Evolutionary conservation across 176 grass and related monocot genomes (phyloP).

Genomic region (Elaeis guineensis): DNA sequence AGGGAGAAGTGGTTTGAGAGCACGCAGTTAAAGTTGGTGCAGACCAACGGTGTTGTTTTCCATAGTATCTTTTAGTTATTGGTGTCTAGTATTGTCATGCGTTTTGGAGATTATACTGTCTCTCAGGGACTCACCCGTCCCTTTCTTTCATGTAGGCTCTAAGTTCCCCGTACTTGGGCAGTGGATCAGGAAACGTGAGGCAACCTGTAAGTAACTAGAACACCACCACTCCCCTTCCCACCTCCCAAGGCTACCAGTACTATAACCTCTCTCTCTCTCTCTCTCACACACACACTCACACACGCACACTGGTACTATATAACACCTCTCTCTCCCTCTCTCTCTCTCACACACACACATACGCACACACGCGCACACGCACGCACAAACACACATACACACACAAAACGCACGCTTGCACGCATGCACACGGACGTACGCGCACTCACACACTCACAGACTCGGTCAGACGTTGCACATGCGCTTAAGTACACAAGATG

Average conservation of each 20-base stretch:
- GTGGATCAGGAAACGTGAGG: constrained; percentile 25
- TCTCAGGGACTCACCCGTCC: neutral
- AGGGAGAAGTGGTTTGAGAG: constrained; percentile 33
- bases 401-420: no score
- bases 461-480: no score
- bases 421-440: neutral
- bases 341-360: neutral
- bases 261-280: constrained; percentile 14
- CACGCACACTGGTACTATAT: neutral
- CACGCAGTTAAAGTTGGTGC: constrained; percentile 80
- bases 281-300: constrained; percentile 3
- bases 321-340: constrained; percentile 1
- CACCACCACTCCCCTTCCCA: no score
- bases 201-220: constrained; percentile 34
- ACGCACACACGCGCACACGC: neutral
- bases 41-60: constrained; percentile 8
- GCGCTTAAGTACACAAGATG: no score
- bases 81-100: constrained; percentile 33
- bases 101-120: constrained; percentile 16
- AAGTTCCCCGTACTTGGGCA: constrained; percentile 61
- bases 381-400: neutral
- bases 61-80: constrained; percentile 23
- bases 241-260: no score
- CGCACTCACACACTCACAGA: no score
- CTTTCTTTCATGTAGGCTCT: constrained; percentile 56